Conservation (phyloP, 352 stramenopile genomes). For the Phytophthora podocarpi region DNA sequence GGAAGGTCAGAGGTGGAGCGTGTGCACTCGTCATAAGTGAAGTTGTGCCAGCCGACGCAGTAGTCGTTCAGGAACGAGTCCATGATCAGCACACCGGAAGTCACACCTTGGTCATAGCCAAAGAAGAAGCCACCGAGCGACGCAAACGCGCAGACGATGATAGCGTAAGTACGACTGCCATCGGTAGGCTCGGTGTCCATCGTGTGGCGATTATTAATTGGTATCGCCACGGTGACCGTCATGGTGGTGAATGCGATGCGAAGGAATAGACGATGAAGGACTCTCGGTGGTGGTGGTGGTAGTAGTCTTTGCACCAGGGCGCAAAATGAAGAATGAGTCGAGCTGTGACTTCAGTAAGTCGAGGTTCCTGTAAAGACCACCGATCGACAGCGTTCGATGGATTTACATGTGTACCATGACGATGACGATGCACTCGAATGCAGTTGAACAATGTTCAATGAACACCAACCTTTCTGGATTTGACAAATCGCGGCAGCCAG, state of each 20-base stretch:
- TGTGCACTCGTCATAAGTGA: slow-evolving; percentile 36
- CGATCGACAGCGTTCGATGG: not conserved
- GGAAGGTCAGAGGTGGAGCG: slow-evolving; percentile 20
- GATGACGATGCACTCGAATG: slow-evolving; percentile 8
- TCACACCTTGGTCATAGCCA: slow-evolving; percentile 40
- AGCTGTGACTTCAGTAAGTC: not conserved
- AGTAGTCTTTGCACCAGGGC: slow-evolving; percentile 8
- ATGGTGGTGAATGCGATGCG: slow-evolving; percentile 4
- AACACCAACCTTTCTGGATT: slow-evolving; percentile 14
- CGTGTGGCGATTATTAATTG: slow-evolving; percentile 12
- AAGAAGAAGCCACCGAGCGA: slow-evolving; percentile 42
- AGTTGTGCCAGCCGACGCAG: slow-evolving; percentile 44
- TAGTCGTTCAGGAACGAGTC: slow-evolving; percentile 44
- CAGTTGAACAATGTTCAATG: slow-evolving; percentile 24
- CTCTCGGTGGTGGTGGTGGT: not conserved
- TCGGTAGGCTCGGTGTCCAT: slow-evolving; percentile 22
- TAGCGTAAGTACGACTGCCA: slow-evolving; percentile 32
- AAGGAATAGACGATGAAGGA: not conserved
- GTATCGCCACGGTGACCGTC: slow-evolving; percentile 14
- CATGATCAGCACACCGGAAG: slow-evolving; percentile 38
- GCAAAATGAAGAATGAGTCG: slow-evolving; percentile 28
- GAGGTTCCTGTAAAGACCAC: not conserved
- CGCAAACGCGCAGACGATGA: slow-evolving; percentile 38
- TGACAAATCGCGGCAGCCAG: slow-evolving; percentile 29
- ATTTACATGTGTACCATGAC: not conserved